Evolutionary conservation across 306 rosid species (phyloP).

Genomic region (Dryas alaskensis): DNA sequence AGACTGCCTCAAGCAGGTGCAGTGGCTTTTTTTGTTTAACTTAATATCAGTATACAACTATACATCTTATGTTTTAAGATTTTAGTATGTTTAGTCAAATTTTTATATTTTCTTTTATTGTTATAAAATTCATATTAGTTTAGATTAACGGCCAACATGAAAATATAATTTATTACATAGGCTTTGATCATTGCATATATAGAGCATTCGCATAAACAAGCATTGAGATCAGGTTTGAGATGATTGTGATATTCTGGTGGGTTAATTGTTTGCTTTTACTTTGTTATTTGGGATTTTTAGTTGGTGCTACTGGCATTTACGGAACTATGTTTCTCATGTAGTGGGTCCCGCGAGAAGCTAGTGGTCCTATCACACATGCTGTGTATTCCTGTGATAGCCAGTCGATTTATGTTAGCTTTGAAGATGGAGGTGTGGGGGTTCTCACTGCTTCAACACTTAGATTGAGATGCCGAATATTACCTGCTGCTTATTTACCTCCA

Average conservation of each 20-base stretch:
- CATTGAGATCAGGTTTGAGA: background rate
- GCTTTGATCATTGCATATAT: background rate
- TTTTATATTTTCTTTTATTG: background rate
- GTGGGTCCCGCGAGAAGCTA: conserved; percentile 75
- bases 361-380: conserved; percentile 96
- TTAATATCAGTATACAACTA: background rate
- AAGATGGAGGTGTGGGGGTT: conserved; percentile 87
- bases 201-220: background rate
- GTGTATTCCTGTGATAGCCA: conserved; percentile 91
- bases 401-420: conserved; percentile 83
- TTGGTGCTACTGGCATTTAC: conserved; percentile 9
- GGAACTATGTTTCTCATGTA: conserved; percentile 31
- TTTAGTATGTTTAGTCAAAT: background rate
- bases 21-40: background rate
- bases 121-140: background rate
- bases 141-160: background rate
- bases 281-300: conserved; percentile 22
- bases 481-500: conserved; percentile 73
- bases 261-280: conserved; percentile 18
- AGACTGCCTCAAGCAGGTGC: conserved; percentile 90
- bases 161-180: background rate
- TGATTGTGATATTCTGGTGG: background rate
- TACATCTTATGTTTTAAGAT: background rate
- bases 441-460: conserved; percentile 79
- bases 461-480: conserved; percentile 83